A percentile compares a stretch with the other conserved stretches of the same genome.
Evolutionary conservation across 176 grass and related monocot species (phyloP).

Genomic region (Musa itinerans): DNA sequence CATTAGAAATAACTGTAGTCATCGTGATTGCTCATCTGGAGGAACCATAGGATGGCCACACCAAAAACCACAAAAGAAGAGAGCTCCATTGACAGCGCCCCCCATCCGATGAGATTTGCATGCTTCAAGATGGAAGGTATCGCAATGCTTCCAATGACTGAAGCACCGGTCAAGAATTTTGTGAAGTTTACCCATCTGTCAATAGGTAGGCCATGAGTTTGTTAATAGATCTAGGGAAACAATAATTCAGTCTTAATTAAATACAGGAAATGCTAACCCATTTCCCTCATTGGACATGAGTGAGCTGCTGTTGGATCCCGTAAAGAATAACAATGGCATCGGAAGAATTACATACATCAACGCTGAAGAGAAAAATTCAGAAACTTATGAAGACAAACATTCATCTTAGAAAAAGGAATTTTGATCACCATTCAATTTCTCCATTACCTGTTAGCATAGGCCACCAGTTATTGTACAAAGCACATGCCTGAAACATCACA

Average conservation of each 20-base stretch:
- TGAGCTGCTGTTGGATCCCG: slow-evolving; percentile 33
- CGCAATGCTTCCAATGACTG: slow-evolving; percentile 76
- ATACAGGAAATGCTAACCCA: slow-evolving; percentile 34
- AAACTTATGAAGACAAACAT: slow-evolving; percentile 1
- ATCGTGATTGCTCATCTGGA: slow-evolving; percentile 58
- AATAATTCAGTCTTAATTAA: neutral
- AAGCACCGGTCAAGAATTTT: slow-evolving; percentile 81
- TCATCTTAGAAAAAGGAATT: neutral
- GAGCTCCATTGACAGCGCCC: slow-evolving; percentile 76
- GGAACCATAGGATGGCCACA: slow-evolving; percentile 54
- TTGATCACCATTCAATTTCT: neutral
- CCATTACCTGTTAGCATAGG: slow-evolving; percentile 88
- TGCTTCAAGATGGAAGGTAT: slow-evolving; percentile 90
- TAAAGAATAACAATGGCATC: slow-evolving; percentile 86
- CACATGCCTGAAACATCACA: slow-evolving; percentile 52
- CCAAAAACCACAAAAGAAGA: slow-evolving; percentile 82
- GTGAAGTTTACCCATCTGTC: slow-evolving; percentile 85
- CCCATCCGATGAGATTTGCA: slow-evolving; percentile 75
- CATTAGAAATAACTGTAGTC: slow-evolving; percentile 40
- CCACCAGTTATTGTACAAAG: slow-evolving; percentile 95
- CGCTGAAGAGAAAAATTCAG: slow-evolving; percentile 37
- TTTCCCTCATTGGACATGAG: slow-evolving; percentile 44
- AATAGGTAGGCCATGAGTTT: neutral
- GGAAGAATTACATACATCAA: slow-evolving; percentile 81
- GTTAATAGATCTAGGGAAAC: neutral